Evolutionary conservation across 1,139 yeast genomes (phyloP).

Genomic region (Diutina catenulata): DNA sequence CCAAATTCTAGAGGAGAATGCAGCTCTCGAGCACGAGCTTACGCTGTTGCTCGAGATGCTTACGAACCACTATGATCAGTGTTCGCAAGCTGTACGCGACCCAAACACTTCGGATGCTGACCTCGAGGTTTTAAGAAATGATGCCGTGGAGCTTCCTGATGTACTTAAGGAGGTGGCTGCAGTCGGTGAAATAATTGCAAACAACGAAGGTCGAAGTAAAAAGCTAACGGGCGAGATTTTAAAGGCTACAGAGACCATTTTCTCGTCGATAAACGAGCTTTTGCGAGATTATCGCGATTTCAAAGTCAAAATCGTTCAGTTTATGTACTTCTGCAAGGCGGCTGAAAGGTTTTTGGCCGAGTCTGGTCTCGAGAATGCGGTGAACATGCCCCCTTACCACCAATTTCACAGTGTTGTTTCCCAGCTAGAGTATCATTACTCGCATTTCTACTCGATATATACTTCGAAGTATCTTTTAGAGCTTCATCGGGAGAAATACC

Average conservation of each 20-base stretch:
- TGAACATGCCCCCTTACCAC: constrained; percentile 11
- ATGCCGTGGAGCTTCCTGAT: neutral
- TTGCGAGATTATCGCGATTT: constrained; percentile 14
- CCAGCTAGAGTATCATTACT: constrained; percentile 26
- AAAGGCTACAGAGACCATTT: constrained; percentile 12
- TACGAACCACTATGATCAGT: constrained; percentile 34
- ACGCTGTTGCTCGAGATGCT: constrained; percentile 59
- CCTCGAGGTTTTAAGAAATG: neutral
- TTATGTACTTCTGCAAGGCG: constrained; percentile 13
- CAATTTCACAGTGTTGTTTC: constrained; percentile 17
- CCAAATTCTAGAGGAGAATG: constrained; percentile 23
- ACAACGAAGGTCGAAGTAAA: constrained; percentile 23
- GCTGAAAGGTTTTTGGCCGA: constrained; percentile 10
- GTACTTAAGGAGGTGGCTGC: constrained; percentile 15
- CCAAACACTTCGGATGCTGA: neutral
- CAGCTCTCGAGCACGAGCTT: constrained; percentile 53
- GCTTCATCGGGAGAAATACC: constrained; percentile 28
- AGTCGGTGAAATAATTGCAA: constrained; percentile 25
- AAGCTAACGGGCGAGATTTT: constrained; percentile 14
- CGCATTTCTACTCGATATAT: constrained; percentile 22
- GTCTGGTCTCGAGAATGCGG: constrained; percentile 5
- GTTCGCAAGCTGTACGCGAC: constrained; percentile 6
- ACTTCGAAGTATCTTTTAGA: constrained; percentile 27
- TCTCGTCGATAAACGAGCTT: constrained; percentile 11
- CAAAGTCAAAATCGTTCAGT: constrained; percentile 17